phyloP scores from a whole-genome alignment of 2,329 filamentous ascomycete species.

The Triangularia setosa region DNA sequence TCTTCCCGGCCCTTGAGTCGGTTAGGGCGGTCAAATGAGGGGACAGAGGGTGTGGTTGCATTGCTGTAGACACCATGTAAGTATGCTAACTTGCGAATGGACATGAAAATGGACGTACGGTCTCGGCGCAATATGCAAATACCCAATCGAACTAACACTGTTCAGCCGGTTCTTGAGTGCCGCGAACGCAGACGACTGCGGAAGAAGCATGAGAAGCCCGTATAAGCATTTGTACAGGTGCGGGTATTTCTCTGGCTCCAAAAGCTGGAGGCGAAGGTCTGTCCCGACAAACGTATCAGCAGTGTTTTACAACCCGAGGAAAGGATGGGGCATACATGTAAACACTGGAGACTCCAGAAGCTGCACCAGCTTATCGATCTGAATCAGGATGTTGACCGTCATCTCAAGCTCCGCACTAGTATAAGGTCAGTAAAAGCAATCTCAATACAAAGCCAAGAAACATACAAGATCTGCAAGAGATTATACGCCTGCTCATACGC shows the following conservation, averaged over 20 bases:
- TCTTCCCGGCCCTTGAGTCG: constrained; percentile 81
- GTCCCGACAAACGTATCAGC: constrained; percentile 6
- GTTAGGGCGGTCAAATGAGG: constrained; percentile 68
- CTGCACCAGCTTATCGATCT: constrained; percentile 97
- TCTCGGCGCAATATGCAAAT: constrained; percentile 77
- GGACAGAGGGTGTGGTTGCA: constrained; percentile 44
- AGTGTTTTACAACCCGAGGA: background rate
- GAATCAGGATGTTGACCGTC: constrained; percentile 97
- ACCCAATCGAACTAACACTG: constrained; percentile 94
- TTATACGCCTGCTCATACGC: constrained; percentile 98
- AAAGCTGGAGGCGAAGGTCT: constrained; percentile 90
- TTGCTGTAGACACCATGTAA: constrained; percentile 33
- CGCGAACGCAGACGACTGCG: constrained; percentile 94
- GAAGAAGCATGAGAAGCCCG: constrained; percentile 94
- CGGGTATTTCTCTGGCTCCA: constrained; percentile 92
- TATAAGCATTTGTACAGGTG: constrained; percentile 98
- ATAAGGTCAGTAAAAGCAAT: constrained; percentile 14
- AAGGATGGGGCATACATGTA: constrained; percentile 60
- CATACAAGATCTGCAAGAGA: constrained; percentile 85
- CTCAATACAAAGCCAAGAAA: background rate
- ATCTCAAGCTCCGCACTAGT: constrained; percentile 91
- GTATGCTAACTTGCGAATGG: constrained; percentile 16
- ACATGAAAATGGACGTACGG: constrained; percentile 56
- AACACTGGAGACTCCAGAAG: constrained; percentile 96
- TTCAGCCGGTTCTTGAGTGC: constrained; percentile 95